Base-by-base conservation (phyloP, 1,284 basidiomycete genomes). In the Porodaedalea pini region DNA sequence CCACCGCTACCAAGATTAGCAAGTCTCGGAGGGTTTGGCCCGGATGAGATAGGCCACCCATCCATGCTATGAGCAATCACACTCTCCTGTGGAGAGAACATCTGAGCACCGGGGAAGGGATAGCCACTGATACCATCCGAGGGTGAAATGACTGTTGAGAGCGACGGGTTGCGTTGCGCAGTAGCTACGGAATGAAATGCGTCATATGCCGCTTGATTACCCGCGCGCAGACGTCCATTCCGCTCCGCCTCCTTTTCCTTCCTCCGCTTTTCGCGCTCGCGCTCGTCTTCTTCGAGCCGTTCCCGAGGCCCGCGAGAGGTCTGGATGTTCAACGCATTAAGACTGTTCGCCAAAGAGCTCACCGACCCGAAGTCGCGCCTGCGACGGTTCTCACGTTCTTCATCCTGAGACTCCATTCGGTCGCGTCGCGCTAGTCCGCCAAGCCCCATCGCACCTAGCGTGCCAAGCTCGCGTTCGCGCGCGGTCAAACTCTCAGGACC, bases 111-210 rank as follows among this genome's bases (percentile, higher is more conserved):
- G 8, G 59, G 48, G 39, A 61, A 61, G 13, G 58, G 54, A 41
- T 54, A 53, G 7, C 36, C 51, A 13, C 55, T 44, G 4, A 63
- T 58, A 52, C 65, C 66, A 0, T 66, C 67, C 13, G 69, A 66
- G 2, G 73, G 71, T 0, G 72, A 70, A 57, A 73, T 69, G 3
- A 68, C 40, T 4, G 23, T 52, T 25, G 58, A 27, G 17, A 59
- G 37, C 23, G 51, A 50, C 7, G 45, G 41, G 19, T 53, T 50
- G 3, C 56, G 50, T 17, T 27, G 31, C 10, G 45, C 41, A 29
- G 64, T 64, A 21, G 65, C 61, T 1, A 86, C 79, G 0, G 85
- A 83, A 67, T 90, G 85, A 73, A 90, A 91, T 2, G 87, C 85
- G 64, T 91, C 88, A 66, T 82, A 90, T 2, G 85, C 79, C 41